Conservation (phyloP, 1,284 basidiomycete species). For the Lentinus polychrous region DNA sequence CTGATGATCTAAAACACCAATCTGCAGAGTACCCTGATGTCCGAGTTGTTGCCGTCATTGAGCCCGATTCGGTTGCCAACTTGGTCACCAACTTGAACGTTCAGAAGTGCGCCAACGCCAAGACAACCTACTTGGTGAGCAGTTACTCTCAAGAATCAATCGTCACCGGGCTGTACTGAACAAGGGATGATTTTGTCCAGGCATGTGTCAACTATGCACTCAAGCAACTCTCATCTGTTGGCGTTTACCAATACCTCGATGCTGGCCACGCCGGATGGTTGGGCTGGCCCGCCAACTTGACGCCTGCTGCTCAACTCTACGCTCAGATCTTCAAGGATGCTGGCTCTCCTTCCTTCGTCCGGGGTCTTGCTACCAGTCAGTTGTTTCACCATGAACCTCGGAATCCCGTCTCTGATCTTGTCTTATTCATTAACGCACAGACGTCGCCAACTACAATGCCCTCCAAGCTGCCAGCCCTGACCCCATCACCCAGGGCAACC, state of each 20-base stretch:
- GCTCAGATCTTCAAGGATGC: conserved; percentile 41
- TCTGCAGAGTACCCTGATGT: conserved; percentile 48
- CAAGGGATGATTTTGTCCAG: conserved; percentile 14
- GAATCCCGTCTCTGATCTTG: neutral
- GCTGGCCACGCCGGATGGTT: conserved; percentile 65
- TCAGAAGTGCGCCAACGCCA: conserved; percentile 45
- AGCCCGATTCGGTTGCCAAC: conserved; percentile 59
- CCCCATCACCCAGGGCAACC: conserved; percentile 50
- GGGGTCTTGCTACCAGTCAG: conserved; percentile 50
- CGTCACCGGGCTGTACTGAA: conserved; percentile 5
- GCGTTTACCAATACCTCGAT: conserved; percentile 55
- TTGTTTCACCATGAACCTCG: neutral
- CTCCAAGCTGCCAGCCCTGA: conserved; percentile 45
- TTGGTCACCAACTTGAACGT: conserved; percentile 58
- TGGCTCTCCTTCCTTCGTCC: conserved; percentile 44
- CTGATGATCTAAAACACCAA: neutral
- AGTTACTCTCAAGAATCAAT: conserved; percentile 3
- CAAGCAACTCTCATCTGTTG: conserved; percentile 45
- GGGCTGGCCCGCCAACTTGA: conserved; percentile 58
- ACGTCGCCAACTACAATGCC: conserved; percentile 63
- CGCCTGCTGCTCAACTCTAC: conserved; percentile 52
- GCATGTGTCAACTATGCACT: conserved; percentile 50
- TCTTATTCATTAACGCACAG: conserved; percentile 14
- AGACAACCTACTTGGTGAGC: conserved; percentile 41
- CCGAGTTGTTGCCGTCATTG: conserved; percentile 55